Evolutionary conservation across 1,139 yeast genomes (phyloP).

Genomic region (Yamadazyma friedrichii): DNA sequence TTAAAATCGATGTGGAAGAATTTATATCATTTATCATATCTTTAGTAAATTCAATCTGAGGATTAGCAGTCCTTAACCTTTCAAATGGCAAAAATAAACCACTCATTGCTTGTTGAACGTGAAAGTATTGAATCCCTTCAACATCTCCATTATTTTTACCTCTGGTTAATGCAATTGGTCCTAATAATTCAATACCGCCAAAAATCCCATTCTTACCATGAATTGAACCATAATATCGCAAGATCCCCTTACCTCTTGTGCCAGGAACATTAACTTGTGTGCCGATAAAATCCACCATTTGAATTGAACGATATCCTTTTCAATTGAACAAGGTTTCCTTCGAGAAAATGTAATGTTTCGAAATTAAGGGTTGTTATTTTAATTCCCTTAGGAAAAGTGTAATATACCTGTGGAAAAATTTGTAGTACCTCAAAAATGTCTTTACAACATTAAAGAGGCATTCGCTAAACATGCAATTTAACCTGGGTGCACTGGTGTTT

Average conservation of each 20-base stretch:
- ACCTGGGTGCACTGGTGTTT: not conserved
- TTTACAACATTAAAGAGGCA: not conserved
- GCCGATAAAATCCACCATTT: slow-evolving; percentile 28
- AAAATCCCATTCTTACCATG: slow-evolving; percentile 72
- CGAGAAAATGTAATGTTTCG: not conserved
- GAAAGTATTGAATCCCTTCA: slow-evolving; percentile 43
- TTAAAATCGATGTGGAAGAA: not conserved
- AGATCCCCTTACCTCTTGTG: slow-evolving; percentile 53
- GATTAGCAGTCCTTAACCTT: slow-evolving; percentile 48
- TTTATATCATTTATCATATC: slow-evolving; percentile 15
- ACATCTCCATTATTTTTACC: slow-evolving; percentile 49
- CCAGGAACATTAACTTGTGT: slow-evolving; percentile 43
- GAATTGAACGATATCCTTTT: too few species aligned
- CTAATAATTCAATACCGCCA: slow-evolving; percentile 83
- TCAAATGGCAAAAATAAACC: slow-evolving; percentile 77
- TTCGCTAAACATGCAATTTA: too few species aligned
- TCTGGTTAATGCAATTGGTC: slow-evolving; percentile 50
- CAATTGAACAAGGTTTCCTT: not conserved
- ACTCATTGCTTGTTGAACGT: slow-evolving; percentile 57
- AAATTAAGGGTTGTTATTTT: not conserved
- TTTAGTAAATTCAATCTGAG: slow-evolving; percentile 19
- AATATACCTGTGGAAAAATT: not conserved
- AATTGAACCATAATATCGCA: slow-evolving; percentile 73
- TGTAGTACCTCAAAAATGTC: not conserved
- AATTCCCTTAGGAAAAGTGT: too few species aligned